Base-by-base conservation (phyloP, 768 basidiomycete species). In the Lentinula detonsa region DNA sequence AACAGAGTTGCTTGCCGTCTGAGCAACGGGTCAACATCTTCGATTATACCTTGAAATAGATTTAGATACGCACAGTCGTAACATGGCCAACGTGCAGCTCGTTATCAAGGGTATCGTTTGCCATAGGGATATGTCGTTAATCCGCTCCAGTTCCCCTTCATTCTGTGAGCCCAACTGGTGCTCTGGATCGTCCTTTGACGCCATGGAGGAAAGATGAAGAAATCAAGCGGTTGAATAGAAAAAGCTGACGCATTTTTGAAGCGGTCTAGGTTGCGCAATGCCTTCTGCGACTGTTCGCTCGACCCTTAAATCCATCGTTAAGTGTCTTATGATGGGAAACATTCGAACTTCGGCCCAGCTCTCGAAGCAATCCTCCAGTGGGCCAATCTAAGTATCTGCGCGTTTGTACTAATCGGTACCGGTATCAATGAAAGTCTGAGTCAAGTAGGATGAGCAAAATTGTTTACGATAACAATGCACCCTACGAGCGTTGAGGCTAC, bases 401-500 rank as follows among this genome's bases (percentile, higher is more conserved):
- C 45, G 45, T 46, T 15, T 15, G n/a, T n/a, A 46, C 5, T 34
- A 9, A 51, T 33, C 50, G 50, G 50, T 51, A 51, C 50, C 50
- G 50, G 21, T 51, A 23, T 46, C n/a, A 18, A 5, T 5, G 18
- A 7, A 23, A 9, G 21, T 18, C 18, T n/a, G 5, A 42, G 40
- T 10, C 9, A 42, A 16, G 40, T 4, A 16, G 45, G 16, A 21
- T 46, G 35, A 37, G n/a, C n/a, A n/a, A 34, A 5, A 51, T 33
- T 3, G 1, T 11, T 43, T 86, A 98, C 65, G 95, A 97, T 67
- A 99, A 72, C n/a, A 91, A 92, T 7, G 96, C 96, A n/a, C 4
- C 93, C 96, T 57, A 94, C 79, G 49, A 96, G 81, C 6, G 82
- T 91, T 15, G 89, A 87, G 8, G 94, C 87, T 11, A 85, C 67